Percentiles rank a stretch among this genome's conserved stretches.
Conservation (phyloP, 148 eudicot species). For the Vaccinium vitisidaea region DNA sequence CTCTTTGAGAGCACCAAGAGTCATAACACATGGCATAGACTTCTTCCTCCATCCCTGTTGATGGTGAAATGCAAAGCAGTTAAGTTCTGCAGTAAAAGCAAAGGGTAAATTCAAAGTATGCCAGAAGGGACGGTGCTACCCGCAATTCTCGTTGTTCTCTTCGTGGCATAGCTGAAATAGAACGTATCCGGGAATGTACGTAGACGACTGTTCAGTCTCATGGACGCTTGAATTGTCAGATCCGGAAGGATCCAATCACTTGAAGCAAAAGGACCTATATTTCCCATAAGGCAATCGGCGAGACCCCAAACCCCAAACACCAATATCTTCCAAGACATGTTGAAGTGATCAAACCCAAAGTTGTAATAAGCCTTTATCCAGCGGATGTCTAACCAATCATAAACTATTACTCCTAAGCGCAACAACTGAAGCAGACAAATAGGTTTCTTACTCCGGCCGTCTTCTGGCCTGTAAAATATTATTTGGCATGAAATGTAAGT, state of each 20-base stretch:
- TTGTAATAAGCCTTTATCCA: conserved; percentile 78
- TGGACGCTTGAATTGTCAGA: conserved; percentile 79
- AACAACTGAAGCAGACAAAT: conserved; percentile 63
- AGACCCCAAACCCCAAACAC: conserved; percentile 79
- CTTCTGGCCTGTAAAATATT: conserved; percentile 60
- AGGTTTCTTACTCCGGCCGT: conserved; percentile 72
- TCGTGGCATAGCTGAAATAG: conserved; percentile 94
- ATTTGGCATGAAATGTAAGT: neutral
- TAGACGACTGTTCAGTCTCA: conserved; percentile 58
- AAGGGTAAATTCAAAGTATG: conserved; percentile 63
- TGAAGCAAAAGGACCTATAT: conserved; percentile 79
- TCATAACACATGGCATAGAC: too few relatives aligned
- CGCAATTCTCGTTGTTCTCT: conserved; percentile 59
- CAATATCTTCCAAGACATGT: conserved; percentile 73
- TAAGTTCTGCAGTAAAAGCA: conserved; percentile 39
- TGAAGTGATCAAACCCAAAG: conserved; percentile 88
- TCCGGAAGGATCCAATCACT: conserved; percentile 97
- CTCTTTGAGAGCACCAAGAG: too few relatives aligned
- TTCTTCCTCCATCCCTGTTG: too few relatives aligned
- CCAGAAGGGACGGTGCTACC: conserved; percentile 74
- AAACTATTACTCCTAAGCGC: conserved; percentile 68
- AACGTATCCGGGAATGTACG: conserved; percentile 80
- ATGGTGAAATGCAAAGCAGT: too few relatives aligned
- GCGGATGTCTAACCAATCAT: conserved; percentile 81
- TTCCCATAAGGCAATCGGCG: conserved; percentile 66